Conservation (phyloP, 2,329 filamentous ascomycete species). For the Diaporthe capsici region DNA sequence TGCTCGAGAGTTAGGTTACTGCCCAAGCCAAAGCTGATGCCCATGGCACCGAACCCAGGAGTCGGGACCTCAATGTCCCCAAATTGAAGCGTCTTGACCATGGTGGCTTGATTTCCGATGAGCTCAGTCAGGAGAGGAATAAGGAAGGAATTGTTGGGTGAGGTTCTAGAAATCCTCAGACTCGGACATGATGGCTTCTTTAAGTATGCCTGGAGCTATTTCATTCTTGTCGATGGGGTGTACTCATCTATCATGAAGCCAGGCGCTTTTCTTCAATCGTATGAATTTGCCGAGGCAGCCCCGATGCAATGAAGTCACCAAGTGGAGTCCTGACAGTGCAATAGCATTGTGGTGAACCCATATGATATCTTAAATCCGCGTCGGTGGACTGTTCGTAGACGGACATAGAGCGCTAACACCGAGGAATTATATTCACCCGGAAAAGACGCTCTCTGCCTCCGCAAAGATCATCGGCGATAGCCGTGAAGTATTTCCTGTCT, state of each 20-base stretch:
- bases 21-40: constrained; percentile 60
- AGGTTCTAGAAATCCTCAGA: background rate
- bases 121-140: too few species aligned
- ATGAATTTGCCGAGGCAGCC: constrained; percentile 9
- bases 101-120: background rate
- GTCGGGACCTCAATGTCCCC: constrained; percentile 53
- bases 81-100: background rate
- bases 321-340: background rate
- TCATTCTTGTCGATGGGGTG: background rate
- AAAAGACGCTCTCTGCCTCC: too few species aligned
- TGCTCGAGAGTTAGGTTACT: constrained; percentile 58
- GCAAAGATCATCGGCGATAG: background rate
- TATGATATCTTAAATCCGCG: background rate
- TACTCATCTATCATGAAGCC: background rate
- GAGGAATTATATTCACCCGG: background rate
- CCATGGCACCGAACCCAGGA: constrained; percentile 66
- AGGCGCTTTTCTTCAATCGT: background rate
- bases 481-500: background rate
- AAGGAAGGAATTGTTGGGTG: background rate
- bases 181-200: background rate
- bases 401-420: constrained; percentile 23
- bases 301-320: background rate
- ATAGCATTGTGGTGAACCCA: background rate
- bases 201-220: background rate
- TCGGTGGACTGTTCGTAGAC: background rate